These are phyloP conservation scores for Biancaea sappan DNA, from an alignment of 306 rosid genomes.

Conservation along the genomic window DNA sequence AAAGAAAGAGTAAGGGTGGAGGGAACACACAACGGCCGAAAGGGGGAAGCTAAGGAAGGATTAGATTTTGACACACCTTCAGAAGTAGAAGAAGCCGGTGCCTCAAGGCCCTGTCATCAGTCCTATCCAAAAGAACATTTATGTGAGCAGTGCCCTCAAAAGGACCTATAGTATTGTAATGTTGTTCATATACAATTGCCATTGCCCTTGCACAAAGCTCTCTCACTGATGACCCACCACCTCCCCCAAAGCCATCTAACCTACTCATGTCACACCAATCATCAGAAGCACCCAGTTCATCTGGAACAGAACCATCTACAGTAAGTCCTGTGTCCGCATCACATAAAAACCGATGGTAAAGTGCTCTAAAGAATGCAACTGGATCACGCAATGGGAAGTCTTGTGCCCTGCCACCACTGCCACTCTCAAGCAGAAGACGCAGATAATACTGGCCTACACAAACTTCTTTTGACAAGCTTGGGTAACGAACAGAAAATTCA, in stretches of 20 bases:
- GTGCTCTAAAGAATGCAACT: conserved; percentile 93
- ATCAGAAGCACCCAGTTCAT: conserved; percentile 98
- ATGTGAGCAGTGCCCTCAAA: conserved; percentile 95
- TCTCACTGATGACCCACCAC: conserved; percentile 95
- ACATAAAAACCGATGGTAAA: conserved; percentile 91
- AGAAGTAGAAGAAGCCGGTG: conserved; percentile 96
- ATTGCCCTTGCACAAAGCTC: conserved; percentile 99
- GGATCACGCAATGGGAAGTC: conserved; percentile 98
- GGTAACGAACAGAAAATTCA: conserved; percentile 88
- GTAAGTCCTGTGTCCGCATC: conserved; percentile 98
- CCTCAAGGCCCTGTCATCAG: conserved; percentile 98
- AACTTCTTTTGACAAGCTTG: conserved; percentile 97
- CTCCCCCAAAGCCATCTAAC: conserved; percentile 99
- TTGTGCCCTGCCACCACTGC: conserved; percentile 90
- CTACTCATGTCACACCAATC: conserved; percentile 99
- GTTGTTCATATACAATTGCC: conserved; percentile 97
- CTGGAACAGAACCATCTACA: conserved; percentile 98
- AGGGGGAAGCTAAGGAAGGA: conserved; percentile 9
- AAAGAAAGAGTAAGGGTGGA: neutral
- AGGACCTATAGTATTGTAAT: conserved; percentile 80
- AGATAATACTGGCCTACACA: conserved; percentile 98
- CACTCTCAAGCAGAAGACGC: conserved; percentile 95
- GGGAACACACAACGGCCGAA: neutral
- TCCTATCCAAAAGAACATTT: conserved; percentile 96
- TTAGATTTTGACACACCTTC: conserved; percentile 58